Conservation (phyloP, 371 early-diverging fungal species). For the Thermomucor indicae-seudaticae region DNA sequence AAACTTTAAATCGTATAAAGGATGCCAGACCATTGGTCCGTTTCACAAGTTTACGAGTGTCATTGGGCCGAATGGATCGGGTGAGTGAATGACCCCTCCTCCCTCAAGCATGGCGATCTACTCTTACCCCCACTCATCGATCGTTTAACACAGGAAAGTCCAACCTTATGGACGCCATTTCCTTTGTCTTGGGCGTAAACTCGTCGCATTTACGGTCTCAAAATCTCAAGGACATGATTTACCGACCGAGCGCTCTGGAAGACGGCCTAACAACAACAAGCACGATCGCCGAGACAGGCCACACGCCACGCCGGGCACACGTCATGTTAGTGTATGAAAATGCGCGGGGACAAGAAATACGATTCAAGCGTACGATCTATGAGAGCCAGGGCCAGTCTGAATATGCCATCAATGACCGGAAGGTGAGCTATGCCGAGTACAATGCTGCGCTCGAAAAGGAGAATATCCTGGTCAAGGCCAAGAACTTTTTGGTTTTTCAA, state of each 20-base stretch:
- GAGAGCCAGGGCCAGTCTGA: slow-evolving; percentile 74
- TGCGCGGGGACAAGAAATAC: slow-evolving; percentile 45
- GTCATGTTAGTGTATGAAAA: slow-evolving; percentile 82
- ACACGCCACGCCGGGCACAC: slow-evolving; percentile 52
- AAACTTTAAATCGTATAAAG: slow-evolving; percentile 99
- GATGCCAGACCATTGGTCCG: slow-evolving; percentile 90
- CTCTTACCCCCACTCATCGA: background rate
- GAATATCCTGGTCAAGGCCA: slow-evolving; percentile 91
- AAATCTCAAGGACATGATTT: slow-evolving; percentile 88
- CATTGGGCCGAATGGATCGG: slow-evolving; percentile 99
- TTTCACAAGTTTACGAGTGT: slow-evolving; percentile 97
- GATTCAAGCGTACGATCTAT: slow-evolving; percentile 71
- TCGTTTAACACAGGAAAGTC: slow-evolving; percentile 73
- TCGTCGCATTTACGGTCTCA: slow-evolving; percentile 85
- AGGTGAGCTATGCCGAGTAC: slow-evolving; percentile 72
- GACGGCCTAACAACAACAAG: slow-evolving; percentile 17
- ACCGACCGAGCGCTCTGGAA: slow-evolving; percentile 60
- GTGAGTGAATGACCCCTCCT: too few relatives aligned
- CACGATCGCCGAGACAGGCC: slow-evolving; percentile 13
- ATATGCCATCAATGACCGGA: slow-evolving; percentile 81
- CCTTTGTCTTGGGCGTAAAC: slow-evolving; percentile 95
- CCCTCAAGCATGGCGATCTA: too few relatives aligned
- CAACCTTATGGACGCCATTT: slow-evolving; percentile 99
- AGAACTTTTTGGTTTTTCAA: slow-evolving; percentile 99
- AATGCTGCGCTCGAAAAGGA: slow-evolving; percentile 75